Conservation (phyloP, 257 asterid species). For the Ligustrum vulgare region DNA sequence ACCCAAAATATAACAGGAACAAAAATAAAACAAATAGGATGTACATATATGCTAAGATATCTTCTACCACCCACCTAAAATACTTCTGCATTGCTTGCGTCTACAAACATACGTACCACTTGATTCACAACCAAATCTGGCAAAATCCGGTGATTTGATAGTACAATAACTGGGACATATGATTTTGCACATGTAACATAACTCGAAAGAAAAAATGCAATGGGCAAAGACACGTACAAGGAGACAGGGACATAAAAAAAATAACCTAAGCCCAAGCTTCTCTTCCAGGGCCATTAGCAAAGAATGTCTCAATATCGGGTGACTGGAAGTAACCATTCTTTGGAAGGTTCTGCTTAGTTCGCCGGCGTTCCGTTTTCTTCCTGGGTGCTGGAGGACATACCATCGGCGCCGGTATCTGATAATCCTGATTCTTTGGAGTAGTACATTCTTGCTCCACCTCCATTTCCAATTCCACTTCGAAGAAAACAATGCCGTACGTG, state of each 20-base stretch:
- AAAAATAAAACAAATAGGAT: no score
- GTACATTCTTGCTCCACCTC: constrained; percentile 56
- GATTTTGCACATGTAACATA: no score
- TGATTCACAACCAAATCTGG: no score
- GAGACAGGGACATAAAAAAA: neutral
- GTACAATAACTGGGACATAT: no score
- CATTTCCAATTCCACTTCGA: constrained; percentile 19
- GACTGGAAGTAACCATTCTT: constrained; percentile 48
- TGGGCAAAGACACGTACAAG: neutral
- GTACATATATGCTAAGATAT: no score
- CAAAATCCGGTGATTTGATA: no score
- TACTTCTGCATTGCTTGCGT: neutral
- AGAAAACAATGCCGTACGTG: neutral
- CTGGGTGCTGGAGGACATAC: constrained; percentile 73
- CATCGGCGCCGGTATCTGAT: constrained; percentile 42
- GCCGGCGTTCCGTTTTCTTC: constrained; percentile 36
- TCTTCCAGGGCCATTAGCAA: constrained; percentile 30
- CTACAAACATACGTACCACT: neutral
- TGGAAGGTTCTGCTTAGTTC: constrained; percentile 32
- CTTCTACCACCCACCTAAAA: no score
- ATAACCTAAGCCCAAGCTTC: constrained; percentile 29
- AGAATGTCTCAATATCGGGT: constrained; percentile 58
- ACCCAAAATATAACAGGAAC: neutral
- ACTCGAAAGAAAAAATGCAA: no score
- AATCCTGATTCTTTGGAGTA: constrained; percentile 60